phyloP scores from a whole-genome alignment of 1,139 yeast species.

The Yamadazyma jaroonii region DNA sequence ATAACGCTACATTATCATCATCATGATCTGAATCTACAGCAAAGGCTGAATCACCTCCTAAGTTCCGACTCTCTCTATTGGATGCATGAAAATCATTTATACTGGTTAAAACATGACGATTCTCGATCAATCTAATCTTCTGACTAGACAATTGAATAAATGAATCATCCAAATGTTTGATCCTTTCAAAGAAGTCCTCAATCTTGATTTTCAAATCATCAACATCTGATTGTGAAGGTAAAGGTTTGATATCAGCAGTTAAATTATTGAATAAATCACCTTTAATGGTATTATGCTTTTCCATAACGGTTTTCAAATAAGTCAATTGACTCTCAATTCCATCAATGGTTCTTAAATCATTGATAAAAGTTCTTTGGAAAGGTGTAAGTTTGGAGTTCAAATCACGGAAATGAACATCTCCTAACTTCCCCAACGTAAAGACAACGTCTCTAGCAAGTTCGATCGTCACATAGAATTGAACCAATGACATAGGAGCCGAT shows the following conservation, averaged over 20 bases:
- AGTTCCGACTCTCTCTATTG: slow-evolving; percentile 5
- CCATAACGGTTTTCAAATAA: slow-evolving; percentile 35
- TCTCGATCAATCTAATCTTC: slow-evolving; percentile 27
- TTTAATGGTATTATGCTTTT: slow-evolving; percentile 24
- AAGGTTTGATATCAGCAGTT: slow-evolving; percentile 24
- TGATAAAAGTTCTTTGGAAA: slow-evolving; percentile 85
- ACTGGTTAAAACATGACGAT: slow-evolving; percentile 29
- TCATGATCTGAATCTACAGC: slow-evolving; percentile 17
- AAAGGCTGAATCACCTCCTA: slow-evolving; percentile 3
- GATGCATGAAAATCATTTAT: slow-evolving; percentile 30
- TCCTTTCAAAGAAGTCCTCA: slow-evolving; percentile 22
- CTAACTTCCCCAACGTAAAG: slow-evolving; percentile 74
- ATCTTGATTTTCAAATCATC: slow-evolving; percentile 25
- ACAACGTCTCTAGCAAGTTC: slow-evolving; percentile 89
- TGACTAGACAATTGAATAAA: slow-evolving; percentile 22
- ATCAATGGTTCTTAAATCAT: slow-evolving; percentile 64
- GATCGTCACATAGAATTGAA: slow-evolving; percentile 87
- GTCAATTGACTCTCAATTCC: slow-evolving; percentile 26
- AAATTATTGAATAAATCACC: slow-evolving; percentile 25
- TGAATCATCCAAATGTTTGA: slow-evolving; percentile 34
- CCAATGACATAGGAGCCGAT: slow-evolving; percentile 93
- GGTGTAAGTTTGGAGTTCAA: slow-evolving; percentile 73
- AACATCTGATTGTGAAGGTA: slow-evolving; percentile 32
- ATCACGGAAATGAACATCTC: slow-evolving; percentile 87
- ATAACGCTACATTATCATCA: slow-evolving; percentile 34